A percentile compares a stretch with the other conserved stretches of the same genome.
Conservation (phyloP, 2,329 filamentous ascomycete genomes). For the Diaporthe ampelina region DNA sequence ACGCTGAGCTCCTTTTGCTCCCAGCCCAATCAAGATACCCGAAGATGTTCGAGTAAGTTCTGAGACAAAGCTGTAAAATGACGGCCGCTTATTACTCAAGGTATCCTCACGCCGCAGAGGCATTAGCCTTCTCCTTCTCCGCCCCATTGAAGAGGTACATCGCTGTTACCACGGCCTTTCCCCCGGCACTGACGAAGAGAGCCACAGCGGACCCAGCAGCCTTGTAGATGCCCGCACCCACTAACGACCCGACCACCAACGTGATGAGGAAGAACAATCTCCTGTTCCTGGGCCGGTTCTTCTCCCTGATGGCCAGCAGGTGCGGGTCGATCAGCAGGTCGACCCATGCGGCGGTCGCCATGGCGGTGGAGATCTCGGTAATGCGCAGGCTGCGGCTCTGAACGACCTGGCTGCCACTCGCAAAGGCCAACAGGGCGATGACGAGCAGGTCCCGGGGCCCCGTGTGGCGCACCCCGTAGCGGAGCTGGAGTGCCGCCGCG, state of each 20-base stretch:
- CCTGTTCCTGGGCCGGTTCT: constrained; percentile 65
- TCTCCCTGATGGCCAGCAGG: constrained; percentile 55
- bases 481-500: constrained; percentile 64
- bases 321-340: constrained; percentile 70
- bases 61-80: background rate
- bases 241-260: constrained; percentile 63
- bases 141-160: constrained; percentile 60
- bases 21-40: background rate
- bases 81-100: background rate
- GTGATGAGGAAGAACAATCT: constrained; percentile 63
- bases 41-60: background rate
- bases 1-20: background rate
- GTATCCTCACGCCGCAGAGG: constrained; percentile 17
- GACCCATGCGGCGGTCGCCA: constrained; percentile 75
- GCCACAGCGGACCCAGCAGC: constrained; percentile 58
- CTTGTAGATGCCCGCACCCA: constrained; percentile 65
- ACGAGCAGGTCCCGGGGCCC: constrained; percentile 58
- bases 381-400: constrained; percentile 67
- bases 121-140: constrained; percentile 48
- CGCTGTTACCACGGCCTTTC: constrained; percentile 60
- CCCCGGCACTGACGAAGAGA: constrained; percentile 58
- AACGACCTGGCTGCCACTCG: constrained; percentile 71
- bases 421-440: constrained; percentile 66
- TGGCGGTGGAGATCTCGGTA: constrained; percentile 74
- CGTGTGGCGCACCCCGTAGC: constrained; percentile 52